phyloP scores from a whole-genome alignment of 179 eudicot genomes.

The Silene vulgaris region DNA sequence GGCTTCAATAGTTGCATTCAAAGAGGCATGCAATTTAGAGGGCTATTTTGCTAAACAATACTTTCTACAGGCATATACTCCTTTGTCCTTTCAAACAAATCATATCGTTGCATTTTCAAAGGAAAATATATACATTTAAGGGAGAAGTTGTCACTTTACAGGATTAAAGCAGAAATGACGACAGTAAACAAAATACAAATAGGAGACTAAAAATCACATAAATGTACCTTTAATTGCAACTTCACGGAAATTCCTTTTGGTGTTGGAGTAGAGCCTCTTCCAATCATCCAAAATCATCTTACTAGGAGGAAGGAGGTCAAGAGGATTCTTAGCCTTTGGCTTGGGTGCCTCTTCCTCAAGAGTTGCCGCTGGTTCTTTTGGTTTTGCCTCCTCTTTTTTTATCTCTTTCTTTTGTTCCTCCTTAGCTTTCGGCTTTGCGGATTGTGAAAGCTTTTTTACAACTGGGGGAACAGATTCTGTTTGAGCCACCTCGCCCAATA shows the following conservation, averaged over 20 bases:
- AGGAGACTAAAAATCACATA: not conserved
- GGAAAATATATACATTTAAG: no score
- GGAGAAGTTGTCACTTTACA: no score
- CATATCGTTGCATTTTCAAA: no score
- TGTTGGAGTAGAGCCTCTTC: slow-evolving; percentile 90
- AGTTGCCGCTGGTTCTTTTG: slow-evolving; percentile 35
- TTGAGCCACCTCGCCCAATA: slow-evolving; percentile 57
- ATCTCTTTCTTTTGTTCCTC: slow-evolving; percentile 54
- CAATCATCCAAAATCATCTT: slow-evolving; percentile 83
- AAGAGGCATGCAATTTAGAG: no score
- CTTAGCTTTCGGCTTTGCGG: slow-evolving; percentile 58
- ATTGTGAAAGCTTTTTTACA: slow-evolving; percentile 44
- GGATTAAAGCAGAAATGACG: not conserved
- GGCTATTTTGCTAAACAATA: no score
- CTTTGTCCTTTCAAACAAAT: no score
- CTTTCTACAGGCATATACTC: no score
- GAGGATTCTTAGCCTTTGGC: slow-evolving; percentile 80
- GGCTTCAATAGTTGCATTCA: no score
- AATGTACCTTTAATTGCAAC: slow-evolving; percentile 63
- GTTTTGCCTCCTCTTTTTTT: slow-evolving; percentile 44
- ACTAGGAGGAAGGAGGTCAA: slow-evolving; percentile 81
- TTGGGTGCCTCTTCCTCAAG: slow-evolving; percentile 76
- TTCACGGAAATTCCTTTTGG: slow-evolving; percentile 83
- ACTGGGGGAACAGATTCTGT: slow-evolving; percentile 47
- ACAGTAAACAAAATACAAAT: no score